A percentile compares a stretch with the other conserved stretches of the same genome.
Evolutionary conservation across 768 basidiomycete species (phyloP).

Genomic region (Peribolospora baueri): DNA sequence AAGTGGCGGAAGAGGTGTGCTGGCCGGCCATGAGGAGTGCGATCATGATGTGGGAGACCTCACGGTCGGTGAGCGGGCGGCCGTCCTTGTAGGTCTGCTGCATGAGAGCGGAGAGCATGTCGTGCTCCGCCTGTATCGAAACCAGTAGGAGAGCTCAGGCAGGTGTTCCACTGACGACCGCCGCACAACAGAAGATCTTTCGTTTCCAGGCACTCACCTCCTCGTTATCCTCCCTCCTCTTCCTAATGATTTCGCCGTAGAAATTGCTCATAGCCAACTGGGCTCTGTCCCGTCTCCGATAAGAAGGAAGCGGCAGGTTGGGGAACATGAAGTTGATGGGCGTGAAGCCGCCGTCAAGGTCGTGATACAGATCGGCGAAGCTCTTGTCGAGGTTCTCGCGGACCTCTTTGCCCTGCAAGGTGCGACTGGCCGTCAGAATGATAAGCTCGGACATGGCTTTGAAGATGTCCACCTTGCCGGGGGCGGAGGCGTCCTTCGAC

Average conservation of each 20-base stretch:
- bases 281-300: conserved; percentile 64
- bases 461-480: conserved; percentile 32
- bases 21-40: conserved; percentile 98
- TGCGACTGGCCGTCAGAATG: conserved; percentile 78
- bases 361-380: conserved; percentile 62
- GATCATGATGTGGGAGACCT: conserved; percentile 96
- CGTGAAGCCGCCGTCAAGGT: conserved; percentile 87
- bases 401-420: conserved; percentile 81
- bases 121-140: conserved; percentile 38
- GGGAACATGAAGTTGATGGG: conserved; percentile 90
- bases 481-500: neutral
- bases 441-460: conserved; percentile 63
- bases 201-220: conserved; percentile 19
- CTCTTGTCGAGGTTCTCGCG: conserved; percentile 49
- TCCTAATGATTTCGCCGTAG: conserved; percentile 62
- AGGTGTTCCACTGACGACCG: conserved; percentile 19
- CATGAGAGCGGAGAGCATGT: conserved; percentile 77
- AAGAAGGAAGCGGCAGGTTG: conserved; percentile 69
- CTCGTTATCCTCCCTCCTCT: conserved; percentile 31
- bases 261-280: conserved; percentile 85
- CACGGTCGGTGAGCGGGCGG: conserved; percentile 48
- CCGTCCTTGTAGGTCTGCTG: conserved; percentile 67
- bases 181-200: neutral
- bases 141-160: neutral
- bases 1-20: conserved; percentile 83